These are phyloP conservation scores for Rhizomucor miehei DNA, from an alignment of 371 early-diverging fungal species.

Conservation along the genomic window DNA sequence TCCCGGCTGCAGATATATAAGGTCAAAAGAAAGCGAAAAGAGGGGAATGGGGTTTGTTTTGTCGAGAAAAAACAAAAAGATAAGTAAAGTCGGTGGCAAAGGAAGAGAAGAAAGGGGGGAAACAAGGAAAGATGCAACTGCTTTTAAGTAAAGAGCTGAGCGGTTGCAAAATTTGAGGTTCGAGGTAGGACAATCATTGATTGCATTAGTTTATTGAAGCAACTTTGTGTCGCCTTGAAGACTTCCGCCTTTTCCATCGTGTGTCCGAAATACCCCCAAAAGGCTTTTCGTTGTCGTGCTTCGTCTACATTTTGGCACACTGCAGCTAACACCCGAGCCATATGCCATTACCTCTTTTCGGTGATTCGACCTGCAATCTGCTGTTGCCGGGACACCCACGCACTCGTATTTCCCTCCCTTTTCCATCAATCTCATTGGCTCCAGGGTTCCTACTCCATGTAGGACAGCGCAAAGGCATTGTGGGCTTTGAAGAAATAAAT, in stretches of 20 bases:
- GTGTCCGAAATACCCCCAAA: conserved; percentile 10
- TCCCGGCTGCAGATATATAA: conserved; percentile 9
- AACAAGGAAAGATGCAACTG: conserved; percentile 4
- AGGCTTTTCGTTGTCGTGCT: conserved; percentile 16
- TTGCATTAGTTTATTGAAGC: conserved; percentile 24
- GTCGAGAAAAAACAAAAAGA: conserved; percentile 7
- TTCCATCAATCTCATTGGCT: too few relatives aligned
- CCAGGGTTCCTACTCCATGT: too few relatives aligned
- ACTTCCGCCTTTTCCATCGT: conserved; percentile 22
- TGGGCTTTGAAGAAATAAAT: too few relatives aligned
- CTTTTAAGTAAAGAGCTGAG: conserved; percentile 8
- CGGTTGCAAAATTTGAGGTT: conserved; percentile 10
- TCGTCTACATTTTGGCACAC: background rate
- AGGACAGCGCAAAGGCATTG: too few relatives aligned
- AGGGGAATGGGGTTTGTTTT: conserved; percentile 21
- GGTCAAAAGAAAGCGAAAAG: conserved; percentile 11
- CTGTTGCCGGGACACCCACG: too few relatives aligned
- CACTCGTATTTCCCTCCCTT: too few relatives aligned
- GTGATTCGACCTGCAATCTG: too few relatives aligned
- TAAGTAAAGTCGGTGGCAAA: conserved; percentile 9
- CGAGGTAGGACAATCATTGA: conserved; percentile 24
- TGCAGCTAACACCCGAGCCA: too few relatives aligned
- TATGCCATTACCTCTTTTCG: too few relatives aligned
- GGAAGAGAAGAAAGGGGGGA: conserved; percentile 1
- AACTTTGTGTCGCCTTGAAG: conserved; percentile 17